Conservation (phyloP, 2,329 filamentous ascomycete species). For the Nemania sp. region DNA sequence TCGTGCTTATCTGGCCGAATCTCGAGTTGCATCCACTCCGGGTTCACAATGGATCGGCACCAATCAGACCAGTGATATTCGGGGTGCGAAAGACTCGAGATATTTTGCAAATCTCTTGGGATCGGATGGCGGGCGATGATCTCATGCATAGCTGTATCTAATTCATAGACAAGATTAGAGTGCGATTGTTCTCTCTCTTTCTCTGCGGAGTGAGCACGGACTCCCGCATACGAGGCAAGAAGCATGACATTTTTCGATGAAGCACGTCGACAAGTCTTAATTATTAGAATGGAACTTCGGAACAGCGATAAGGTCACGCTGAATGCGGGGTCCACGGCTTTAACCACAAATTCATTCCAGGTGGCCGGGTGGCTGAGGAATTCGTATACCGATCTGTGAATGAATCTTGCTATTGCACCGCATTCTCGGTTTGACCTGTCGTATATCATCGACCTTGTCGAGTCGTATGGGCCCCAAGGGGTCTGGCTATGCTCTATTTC, state of each 20-base stretch:
- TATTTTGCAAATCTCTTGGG: background rate
- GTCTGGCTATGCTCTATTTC: constrained; percentile 32
- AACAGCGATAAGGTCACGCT: constrained; percentile 18
- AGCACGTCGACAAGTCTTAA: constrained; percentile 23
- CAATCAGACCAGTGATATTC: constrained; percentile 23
- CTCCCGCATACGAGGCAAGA: background rate
- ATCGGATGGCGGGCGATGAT: constrained; percentile 3
- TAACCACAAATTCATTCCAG: constrained; percentile 21
- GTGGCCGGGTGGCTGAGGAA: constrained; percentile 27
- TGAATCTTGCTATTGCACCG: constrained; percentile 23
- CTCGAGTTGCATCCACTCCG: too few species aligned
- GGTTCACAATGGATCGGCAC: background rate
- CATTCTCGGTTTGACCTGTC: constrained; percentile 1
- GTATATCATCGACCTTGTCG: background rate
- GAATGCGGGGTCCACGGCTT: constrained; percentile 12
- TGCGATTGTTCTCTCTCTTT: background rate
- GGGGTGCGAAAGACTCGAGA: background rate
- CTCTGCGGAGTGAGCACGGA: background rate
- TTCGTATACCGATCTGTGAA: constrained; percentile 42
- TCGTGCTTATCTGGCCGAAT: too few species aligned
- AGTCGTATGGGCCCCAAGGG: too few species aligned
- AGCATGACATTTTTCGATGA: background rate
- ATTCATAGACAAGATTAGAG: constrained; percentile 17
- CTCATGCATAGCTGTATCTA: constrained; percentile 30
- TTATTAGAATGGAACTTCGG: constrained; percentile 33